phyloP scores from a whole-genome alignment of 441 rosid species.

The Manihot esculenta region DNA sequence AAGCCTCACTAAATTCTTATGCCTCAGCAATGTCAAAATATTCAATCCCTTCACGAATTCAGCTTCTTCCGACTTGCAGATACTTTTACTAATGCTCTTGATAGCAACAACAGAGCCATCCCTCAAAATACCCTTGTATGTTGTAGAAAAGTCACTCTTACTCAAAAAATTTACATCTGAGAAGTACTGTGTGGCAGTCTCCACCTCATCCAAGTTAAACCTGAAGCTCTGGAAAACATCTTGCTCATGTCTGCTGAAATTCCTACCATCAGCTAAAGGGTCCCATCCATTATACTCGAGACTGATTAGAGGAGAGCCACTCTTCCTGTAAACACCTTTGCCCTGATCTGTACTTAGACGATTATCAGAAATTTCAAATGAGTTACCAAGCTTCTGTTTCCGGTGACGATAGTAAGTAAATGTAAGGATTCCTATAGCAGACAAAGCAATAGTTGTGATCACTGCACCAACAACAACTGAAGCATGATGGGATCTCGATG shows the following conservation, averaged over 20 bases:
- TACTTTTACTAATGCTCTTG: conserved; percentile 62
- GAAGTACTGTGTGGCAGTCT: conserved; percentile 85
- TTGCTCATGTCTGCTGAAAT: conserved; percentile 41
- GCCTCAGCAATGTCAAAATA: conserved; percentile 63
- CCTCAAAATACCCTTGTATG: conserved; percentile 75
- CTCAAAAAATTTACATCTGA: conserved; percentile 73
- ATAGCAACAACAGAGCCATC: conserved; percentile 78
- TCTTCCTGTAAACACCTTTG: conserved; percentile 50
- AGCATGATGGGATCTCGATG: conserved; percentile 43
- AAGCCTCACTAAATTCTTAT: conserved; percentile 71
- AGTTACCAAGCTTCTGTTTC: conserved; percentile 59
- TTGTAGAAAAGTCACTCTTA: conserved; percentile 61
- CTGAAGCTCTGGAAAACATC: conserved; percentile 63
- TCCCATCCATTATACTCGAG: conserved; percentile 92
- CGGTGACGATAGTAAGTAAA: conserved; percentile 60
- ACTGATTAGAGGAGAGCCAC: conserved; percentile 79
- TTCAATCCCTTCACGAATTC: conserved; percentile 86
- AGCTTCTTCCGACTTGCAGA: conserved; percentile 87
- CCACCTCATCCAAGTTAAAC: conserved; percentile 83
- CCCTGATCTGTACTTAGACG: conserved; percentile 38
- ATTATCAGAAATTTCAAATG: conserved; percentile 46
- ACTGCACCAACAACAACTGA: conserved; percentile 50
- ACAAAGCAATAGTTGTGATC: conserved; percentile 47
- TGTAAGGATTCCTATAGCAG: conserved; percentile 49
- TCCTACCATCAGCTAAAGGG: conserved; percentile 62